A percentile compares a stretch with the other conserved stretches of the same genome.
These are phyloP conservation scores for Pichia inconspicua DNA, from an alignment of 1,139 yeast genomes.

Conservation along the genomic window DNA sequence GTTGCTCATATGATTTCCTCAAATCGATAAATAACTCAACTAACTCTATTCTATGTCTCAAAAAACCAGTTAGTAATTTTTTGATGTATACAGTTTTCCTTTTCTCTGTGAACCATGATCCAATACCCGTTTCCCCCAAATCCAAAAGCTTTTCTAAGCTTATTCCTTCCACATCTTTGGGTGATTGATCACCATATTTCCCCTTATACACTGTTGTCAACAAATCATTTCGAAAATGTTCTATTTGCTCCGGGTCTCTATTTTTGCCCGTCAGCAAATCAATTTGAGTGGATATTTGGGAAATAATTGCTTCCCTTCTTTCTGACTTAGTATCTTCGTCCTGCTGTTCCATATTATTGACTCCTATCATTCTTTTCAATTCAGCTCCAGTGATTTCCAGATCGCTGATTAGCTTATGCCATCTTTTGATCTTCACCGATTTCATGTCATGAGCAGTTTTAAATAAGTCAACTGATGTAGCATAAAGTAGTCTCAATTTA, in stretches of 20 bases:
- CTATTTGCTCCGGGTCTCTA: constrained; percentile 1
- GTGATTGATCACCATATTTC: not conserved
- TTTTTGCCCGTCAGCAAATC: constrained; percentile 9
- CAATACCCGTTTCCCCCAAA: constrained; percentile 8
- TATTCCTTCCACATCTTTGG: not conserved
- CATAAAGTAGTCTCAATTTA: constrained; percentile 26
- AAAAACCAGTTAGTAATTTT: constrained; percentile 28
- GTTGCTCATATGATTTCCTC: constrained; percentile 44
- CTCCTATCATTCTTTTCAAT: constrained; percentile 13
- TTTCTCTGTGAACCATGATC: constrained; percentile 30
- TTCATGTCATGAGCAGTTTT: constrained; percentile 34
- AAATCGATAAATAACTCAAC: constrained; percentile 20
- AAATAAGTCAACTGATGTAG: constrained; percentile 32
- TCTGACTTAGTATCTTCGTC: not conserved
- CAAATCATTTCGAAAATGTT: constrained; percentile 8
- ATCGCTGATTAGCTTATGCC: constrained; percentile 39
- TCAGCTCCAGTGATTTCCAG: constrained; percentile 20
- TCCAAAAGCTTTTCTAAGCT: constrained; percentile 4
- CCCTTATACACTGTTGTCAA: constrained; percentile 3
- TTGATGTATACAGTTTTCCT: constrained; percentile 31
- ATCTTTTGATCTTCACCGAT: constrained; percentile 35
- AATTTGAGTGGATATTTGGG: constrained; percentile 10
- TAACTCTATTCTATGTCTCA: constrained; percentile 22
- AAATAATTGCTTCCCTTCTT: not conserved
- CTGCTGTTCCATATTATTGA: not conserved